Percentiles rank a stretch among this genome's conserved stretches.
phyloP scores from a whole-genome alignment of 495 filamentous ascomycete genomes.

The Umbilicaria muhlenbergii region DNA sequence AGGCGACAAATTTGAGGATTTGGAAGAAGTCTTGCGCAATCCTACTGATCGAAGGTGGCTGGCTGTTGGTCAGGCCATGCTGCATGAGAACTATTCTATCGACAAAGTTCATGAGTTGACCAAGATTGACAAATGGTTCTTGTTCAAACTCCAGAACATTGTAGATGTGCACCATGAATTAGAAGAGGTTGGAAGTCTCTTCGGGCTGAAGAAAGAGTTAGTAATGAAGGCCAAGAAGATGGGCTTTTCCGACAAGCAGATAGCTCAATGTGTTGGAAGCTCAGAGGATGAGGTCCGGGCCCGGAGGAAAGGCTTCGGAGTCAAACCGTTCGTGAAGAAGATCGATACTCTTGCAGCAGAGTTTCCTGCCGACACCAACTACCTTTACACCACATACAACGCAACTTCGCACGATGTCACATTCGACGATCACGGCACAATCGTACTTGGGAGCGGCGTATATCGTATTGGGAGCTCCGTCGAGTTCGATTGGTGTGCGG shows the following conservation, averaged over 20 bases:
- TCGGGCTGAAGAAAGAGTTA: conserved; percentile 72
- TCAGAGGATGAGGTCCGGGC: conserved; percentile 84
- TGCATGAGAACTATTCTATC: conserved; percentile 87
- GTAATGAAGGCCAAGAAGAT: conserved; percentile 87
- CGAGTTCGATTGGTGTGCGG: conserved; percentile 98
- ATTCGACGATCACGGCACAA: conserved; percentile 83
- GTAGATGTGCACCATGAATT: conserved; percentile 79
- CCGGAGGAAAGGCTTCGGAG: conserved; percentile 67
- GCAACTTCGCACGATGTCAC: conserved; percentile 87
- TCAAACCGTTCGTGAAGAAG: conserved; percentile 87
- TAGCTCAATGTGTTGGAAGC: conserved; percentile 68
- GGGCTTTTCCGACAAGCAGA: conserved; percentile 94
- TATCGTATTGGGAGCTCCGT: conserved; percentile 96
- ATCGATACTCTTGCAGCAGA: conserved; percentile 95
- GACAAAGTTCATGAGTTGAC: conserved; percentile 82
- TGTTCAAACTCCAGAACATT: conserved; percentile 94
- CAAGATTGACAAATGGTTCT: conserved; percentile 98
- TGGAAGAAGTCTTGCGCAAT: conserved; percentile 80
- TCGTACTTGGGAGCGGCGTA: conserved; percentile 85
- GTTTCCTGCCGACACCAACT: conserved; percentile 95
- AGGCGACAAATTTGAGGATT: conserved; percentile 82
- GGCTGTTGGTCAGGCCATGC: conserved; percentile 93
- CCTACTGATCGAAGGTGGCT: conserved; percentile 93
- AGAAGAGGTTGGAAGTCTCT: conserved; percentile 73
- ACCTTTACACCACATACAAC: conserved; percentile 97